phyloP scores from a whole-genome alignment of 192 early-diverging fungal genomes.

The Rhizoclosmatium sp. region DNA sequence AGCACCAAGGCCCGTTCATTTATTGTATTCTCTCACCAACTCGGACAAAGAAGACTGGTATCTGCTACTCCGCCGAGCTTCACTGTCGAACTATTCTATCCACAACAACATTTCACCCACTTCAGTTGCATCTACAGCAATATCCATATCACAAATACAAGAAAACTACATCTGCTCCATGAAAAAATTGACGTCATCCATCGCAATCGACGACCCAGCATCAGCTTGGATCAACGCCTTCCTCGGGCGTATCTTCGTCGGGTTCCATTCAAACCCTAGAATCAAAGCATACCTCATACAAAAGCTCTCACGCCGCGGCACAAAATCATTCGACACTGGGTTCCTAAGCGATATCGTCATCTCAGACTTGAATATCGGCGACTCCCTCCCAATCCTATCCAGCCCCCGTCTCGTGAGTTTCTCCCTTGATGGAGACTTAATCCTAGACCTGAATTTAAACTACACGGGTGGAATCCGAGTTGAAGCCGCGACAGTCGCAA shows the following conservation, averaged over 20 bases:
- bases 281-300: conserved; percentile 52
- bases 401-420: conserved; percentile 77
- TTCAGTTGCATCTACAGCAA: background rate
- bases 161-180: conserved; percentile 44
- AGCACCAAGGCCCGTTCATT: conserved; percentile 17
- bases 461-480: conserved; percentile 80
- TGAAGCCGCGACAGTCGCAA: conserved; percentile 75
- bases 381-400: conserved; percentile 79
- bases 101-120: background rate
- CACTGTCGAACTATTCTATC: conserved; percentile 17
- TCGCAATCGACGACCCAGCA: conserved; percentile 48
- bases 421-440: conserved; percentile 75
- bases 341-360: conserved; percentile 73
- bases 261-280: conserved; percentile 52
- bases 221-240: conserved; percentile 88
- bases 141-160: conserved; percentile 3
- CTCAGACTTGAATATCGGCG: conserved; percentile 76
- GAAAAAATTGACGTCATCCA: conserved; percentile 49
- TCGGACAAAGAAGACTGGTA: conserved; percentile 92
- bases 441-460: conserved; percentile 76
- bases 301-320: conserved; percentile 38
- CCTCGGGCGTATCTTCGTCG: conserved; percentile 81
- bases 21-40: conserved; percentile 45
- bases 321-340: conserved; percentile 37
- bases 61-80: conserved; percentile 79